A percentile compares a stretch with the other conserved stretches of the same genome.
These are phyloP conservation scores for Penicillium sp. DNA, from an alignment of 2,329 filamentous ascomycete genomes.

Conservation along the genomic window DNA sequence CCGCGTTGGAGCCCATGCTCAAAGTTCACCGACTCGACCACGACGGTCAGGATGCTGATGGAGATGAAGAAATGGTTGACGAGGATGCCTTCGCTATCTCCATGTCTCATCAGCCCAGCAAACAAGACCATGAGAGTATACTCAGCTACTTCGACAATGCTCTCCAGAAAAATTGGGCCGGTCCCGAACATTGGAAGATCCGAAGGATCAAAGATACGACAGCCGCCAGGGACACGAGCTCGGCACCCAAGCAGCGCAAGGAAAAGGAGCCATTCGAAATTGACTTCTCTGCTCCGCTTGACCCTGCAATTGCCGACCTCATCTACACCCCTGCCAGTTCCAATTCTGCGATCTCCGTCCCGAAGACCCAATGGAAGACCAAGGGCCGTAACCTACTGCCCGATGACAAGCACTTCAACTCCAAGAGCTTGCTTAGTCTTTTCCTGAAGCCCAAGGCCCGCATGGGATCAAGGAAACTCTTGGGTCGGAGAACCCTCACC, in stretches of 20 bases:
- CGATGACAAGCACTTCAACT: slow-evolving; percentile 98
- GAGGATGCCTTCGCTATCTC: slow-evolving; percentile 78
- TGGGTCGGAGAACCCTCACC: slow-evolving; percentile 52
- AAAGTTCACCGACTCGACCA: slow-evolving; percentile 68
- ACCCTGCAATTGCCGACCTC: slow-evolving; percentile 71
- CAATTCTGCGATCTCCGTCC: slow-evolving; percentile 80
- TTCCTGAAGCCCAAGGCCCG: slow-evolving; percentile 95
- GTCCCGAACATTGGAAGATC: slow-evolving; percentile 98
- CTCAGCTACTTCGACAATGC: slow-evolving; percentile 98
- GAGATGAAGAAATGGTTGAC: slow-evolving; percentile 64
- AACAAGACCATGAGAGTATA: slow-evolving; percentile 84
- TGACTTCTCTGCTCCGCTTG: slow-evolving; percentile 80
- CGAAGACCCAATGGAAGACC: slow-evolving; percentile 94
- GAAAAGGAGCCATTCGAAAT: slow-evolving; percentile 98
- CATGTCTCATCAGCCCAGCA: slow-evolving; percentile 73
- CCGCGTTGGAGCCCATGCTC: slow-evolving; percentile 83
- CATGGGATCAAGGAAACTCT: slow-evolving; percentile 70
- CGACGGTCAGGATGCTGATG: slow-evolving; percentile 61
- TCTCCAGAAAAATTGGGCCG: slow-evolving; percentile 95
- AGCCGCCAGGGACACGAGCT: slow-evolving; percentile 52
- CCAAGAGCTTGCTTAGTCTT: slow-evolving; percentile 82
- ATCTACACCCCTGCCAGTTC: slow-evolving; percentile 82
- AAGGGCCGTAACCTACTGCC: slow-evolving; percentile 92
- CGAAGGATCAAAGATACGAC: slow-evolving; percentile 84
- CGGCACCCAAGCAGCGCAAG: slow-evolving; percentile 70